phyloP scores from a whole-genome alignment of 148 eudicot genomes.

The Arctostaphylos glauca region DNA sequence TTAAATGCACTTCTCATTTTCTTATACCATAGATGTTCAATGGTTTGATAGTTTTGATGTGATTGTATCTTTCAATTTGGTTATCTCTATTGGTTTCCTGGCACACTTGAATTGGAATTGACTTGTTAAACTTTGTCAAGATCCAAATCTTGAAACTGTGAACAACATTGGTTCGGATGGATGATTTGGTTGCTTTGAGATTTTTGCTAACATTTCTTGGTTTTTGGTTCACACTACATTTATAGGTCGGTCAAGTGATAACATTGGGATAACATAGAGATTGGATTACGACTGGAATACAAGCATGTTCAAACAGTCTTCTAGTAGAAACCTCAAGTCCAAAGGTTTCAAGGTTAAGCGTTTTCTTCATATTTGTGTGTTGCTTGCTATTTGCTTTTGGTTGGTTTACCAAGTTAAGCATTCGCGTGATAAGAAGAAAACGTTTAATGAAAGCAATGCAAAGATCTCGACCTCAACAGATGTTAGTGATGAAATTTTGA shows the following conservation, averaged over 20 bases:
- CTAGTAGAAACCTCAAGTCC: conserved; percentile 68
- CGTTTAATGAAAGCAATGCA: conserved; percentile 50
- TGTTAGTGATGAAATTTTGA: conserved; percentile 30
- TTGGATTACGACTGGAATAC: neutral
- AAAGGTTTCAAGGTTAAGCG: conserved; percentile 69
- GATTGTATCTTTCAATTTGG: neutral
- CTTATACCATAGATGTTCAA: neutral
- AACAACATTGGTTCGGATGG: neutral
- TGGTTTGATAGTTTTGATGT: neutral
- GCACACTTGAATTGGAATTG: neutral
- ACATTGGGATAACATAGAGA: conserved; percentile 4
- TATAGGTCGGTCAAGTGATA: neutral
- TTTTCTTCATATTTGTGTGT: conserved; percentile 66
- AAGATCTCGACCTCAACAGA: conserved; percentile 23
- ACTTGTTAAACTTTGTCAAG: neutral
- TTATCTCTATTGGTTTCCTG: neutral
- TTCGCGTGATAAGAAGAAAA: conserved; percentile 78
- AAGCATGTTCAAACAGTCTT: conserved; percentile 68
- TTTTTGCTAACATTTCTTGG: neutral
- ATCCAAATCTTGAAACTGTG: neutral
- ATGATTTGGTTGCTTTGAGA: neutral
- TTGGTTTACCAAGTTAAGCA: conserved; percentile 87
- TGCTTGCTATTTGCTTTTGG: conserved; percentile 86
- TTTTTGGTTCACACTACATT: neutral
- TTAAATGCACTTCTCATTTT: neutral